Conservation (phyloP, 2,329 filamentous ascomycete genomes). For the Cladosporium sp. region DNA sequence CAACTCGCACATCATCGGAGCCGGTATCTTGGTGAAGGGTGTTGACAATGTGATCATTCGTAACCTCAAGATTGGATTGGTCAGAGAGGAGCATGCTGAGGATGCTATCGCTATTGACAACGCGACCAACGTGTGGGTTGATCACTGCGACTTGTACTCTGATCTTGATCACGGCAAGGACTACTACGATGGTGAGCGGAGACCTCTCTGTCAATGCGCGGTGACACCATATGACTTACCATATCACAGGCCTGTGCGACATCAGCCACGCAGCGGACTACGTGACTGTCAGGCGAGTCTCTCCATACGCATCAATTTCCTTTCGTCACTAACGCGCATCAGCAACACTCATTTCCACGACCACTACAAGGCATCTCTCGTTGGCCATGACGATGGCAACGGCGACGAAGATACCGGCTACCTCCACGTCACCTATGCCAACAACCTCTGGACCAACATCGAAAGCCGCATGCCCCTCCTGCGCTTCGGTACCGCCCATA, state of each 20-base stretch:
- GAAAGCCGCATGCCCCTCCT: conserved; percentile 64
- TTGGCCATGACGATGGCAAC: conserved; percentile 63
- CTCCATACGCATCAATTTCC: no score
- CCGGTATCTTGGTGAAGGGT: conserved; percentile 51
- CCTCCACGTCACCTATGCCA: conserved; percentile 64
- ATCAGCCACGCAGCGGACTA: conserved; percentile 64
- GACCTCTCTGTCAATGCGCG: not conserved
- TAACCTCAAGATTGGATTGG: conserved; percentile 56
- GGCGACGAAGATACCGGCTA: conserved; percentile 59
- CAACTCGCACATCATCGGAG: conserved; percentile 43
- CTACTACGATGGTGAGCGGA: conserved; percentile 60
- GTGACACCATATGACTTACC: not conserved
- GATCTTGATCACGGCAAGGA: conserved; percentile 64
- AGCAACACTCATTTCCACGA: conserved; percentile 52
- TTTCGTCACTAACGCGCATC: not conserved
- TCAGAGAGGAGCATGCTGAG: conserved; percentile 45
- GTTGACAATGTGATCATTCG: conserved; percentile 57
- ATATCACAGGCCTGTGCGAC: conserved; percentile 58
- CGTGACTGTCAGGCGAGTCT: conserved; percentile 49
- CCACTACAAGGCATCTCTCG: conserved; percentile 62
- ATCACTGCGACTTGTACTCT: conserved; percentile 66
- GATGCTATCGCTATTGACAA: conserved; percentile 55
- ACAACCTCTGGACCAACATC: conserved; percentile 66
- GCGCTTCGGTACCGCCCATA: conserved; percentile 66
- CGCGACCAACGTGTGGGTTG: conserved; percentile 60